phyloP scores from a whole-genome alignment of 1,284 basidiomycete species.

The Sporisorium scitamineum region DNA sequence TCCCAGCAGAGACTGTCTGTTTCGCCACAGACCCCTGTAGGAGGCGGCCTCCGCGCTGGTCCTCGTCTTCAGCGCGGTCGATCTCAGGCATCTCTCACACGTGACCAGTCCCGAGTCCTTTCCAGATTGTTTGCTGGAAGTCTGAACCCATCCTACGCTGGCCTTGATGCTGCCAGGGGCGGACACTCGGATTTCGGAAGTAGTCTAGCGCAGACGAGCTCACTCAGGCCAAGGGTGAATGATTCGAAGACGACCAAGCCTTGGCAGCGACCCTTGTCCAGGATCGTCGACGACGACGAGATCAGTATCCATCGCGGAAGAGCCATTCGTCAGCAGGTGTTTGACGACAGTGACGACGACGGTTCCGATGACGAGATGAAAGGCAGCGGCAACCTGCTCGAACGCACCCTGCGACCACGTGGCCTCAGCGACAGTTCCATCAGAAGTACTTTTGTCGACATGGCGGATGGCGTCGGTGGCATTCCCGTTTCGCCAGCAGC shows the following conservation, averaged over 20 bases:
- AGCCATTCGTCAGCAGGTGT: conserved; percentile 44
- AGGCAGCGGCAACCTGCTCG: conserved; percentile 28
- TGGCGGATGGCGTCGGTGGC: conserved; percentile 23
- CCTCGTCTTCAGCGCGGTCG: conserved; percentile 45
- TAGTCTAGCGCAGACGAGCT: conserved; percentile 14
- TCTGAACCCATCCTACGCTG: conserved; percentile 13
- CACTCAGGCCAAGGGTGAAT: conserved; percentile 11
- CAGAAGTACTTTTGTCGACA: conserved; percentile 62
- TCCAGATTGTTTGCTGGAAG: conserved; percentile 57
- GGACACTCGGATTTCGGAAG: conserved; percentile 3
- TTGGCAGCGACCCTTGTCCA: conserved; percentile 38
- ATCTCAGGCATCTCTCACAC: conserved; percentile 40
- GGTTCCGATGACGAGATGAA: conserved; percentile 36
- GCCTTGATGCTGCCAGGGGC: conserved; percentile 9
- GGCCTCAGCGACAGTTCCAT: conserved; percentile 66
- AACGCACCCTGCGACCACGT: conserved; percentile 50
- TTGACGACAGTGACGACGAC: conserved; percentile 43
- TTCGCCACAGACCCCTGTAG: conserved; percentile 17
- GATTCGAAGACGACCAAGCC: conserved; percentile 10
- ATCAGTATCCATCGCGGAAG: conserved; percentile 54
- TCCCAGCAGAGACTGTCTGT: conserved; percentile 18
- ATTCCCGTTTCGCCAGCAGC: conserved; percentile 24
- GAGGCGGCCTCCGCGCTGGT: conserved; percentile 30
- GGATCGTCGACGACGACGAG: conserved; percentile 65
- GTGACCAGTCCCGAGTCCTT: conserved; percentile 54